Base-by-base conservation (phyloP, 2,329 filamentous ascomycete genomes). In the Fusarium algeriense region DNA sequence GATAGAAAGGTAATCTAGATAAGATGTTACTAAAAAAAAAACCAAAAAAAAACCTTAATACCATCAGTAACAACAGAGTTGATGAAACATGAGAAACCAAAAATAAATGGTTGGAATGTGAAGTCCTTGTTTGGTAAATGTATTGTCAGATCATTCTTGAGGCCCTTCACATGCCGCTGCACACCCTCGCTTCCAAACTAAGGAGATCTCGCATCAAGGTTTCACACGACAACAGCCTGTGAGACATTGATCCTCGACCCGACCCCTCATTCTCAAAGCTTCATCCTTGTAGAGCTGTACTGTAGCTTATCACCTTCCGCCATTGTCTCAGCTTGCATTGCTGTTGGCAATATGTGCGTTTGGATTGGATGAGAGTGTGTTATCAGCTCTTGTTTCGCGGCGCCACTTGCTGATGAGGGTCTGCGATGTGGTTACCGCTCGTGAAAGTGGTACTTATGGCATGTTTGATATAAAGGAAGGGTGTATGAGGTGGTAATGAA, bases 391-490 rank as follows among this genome's bases (percentile, higher is more conserved):
- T 14, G 57, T 52, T 48, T 23, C n/a, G 60, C 57, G 20, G 19
- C 56, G 65, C 69, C 69, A 73, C 69, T 37, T 26, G 35, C 35
- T 32, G 43, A 44, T 44, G 34, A 70, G 52, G 41, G 53, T 26
- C 50, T 14, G 45, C 49, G 45, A 50, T 48, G 38, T 46, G 32
- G 41, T 38, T 45, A 37, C 38, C 48, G 20, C 40, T 37, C 35
- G 32, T 37, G 28, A 37, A 12, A 53, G 32, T 32, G 23, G 41
- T 26, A 44, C 19, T 49, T 45, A 40, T 28, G 28, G 32, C 11
- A 11, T 35, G 14, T 48, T 19, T 20, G 26, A 32, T 73, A 69
- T 73, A 72, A 73, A 73, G 50, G 37, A 40, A 14, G 38, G 30
- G 15, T 28, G 13, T 20, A 28, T 32, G 10, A 32, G 34, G 32